Evolutionary conservation across 768 basidiomycete genomes (phyloP).

Genomic region (Trametes punicea): DNA sequence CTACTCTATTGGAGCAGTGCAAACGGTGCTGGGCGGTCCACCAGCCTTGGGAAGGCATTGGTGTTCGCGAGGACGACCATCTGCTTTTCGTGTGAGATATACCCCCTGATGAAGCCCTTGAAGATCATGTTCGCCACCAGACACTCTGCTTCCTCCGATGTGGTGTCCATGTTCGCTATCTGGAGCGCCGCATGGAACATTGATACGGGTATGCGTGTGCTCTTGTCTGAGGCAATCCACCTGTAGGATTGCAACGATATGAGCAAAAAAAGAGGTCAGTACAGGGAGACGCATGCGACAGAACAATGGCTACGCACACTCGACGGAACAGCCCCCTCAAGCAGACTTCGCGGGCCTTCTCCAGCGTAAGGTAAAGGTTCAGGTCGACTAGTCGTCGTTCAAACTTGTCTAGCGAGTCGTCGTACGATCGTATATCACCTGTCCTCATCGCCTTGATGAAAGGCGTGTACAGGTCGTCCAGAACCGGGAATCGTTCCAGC

Average conservation of each 20-base stretch:
- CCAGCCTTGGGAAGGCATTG: slow-evolving; percentile 77
- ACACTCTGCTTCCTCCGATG: slow-evolving; percentile 86
- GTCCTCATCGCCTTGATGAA: slow-evolving; percentile 76
- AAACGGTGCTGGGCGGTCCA: slow-evolving; percentile 57
- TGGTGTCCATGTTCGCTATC: slow-evolving; percentile 62
- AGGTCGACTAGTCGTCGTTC: slow-evolving; percentile 80
- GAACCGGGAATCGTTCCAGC: slow-evolving; percentile 65
- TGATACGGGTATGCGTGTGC: slow-evolving; percentile 74
- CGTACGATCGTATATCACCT: slow-evolving; percentile 80
- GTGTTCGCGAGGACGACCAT: slow-evolving; percentile 84
- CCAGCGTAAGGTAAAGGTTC: slow-evolving; percentile 82
- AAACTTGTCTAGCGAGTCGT: slow-evolving; percentile 65
- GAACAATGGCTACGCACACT: slow-evolving; percentile 48
- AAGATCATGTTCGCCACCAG: slow-evolving; percentile 94
- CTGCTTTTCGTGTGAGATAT: slow-evolving; percentile 94
- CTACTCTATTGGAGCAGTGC: slow-evolving; percentile 23
- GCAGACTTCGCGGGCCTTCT: slow-evolving; percentile 85
- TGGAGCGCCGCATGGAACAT: slow-evolving; percentile 77
- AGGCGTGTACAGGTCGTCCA: slow-evolving; percentile 71
- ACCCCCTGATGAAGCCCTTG: slow-evolving; percentile 89
- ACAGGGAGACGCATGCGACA: background rate
- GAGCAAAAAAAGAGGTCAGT: background rate
- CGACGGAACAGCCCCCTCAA: slow-evolving; percentile 76
- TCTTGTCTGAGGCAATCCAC: slow-evolving; percentile 75
- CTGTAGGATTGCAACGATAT: slow-evolving; percentile 36